These are phyloP conservation scores for Chrysoporthe cubensis DNA, from an alignment of 2,329 filamentous ascomycete genomes.

Conservation along the genomic window DNA sequence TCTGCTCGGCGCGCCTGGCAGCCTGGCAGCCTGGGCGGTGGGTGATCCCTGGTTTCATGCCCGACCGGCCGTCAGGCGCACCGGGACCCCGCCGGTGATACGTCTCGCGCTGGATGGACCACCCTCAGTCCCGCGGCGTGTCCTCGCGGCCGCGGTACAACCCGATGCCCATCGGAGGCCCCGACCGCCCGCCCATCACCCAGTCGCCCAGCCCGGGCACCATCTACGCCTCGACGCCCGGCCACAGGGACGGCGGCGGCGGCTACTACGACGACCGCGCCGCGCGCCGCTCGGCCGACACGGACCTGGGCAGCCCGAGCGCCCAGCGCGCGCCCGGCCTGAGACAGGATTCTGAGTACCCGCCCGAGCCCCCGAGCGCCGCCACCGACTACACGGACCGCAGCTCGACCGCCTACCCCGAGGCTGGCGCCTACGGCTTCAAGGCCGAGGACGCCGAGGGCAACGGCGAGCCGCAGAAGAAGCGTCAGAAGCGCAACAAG, in stretches of 20 bases:
- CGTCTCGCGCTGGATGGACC: conserved; percentile 5
- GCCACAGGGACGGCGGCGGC: conserved; percentile 8
- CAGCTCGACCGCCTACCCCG: conserved; percentile 22
- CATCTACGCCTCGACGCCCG: conserved; percentile 23
- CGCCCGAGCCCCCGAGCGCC: conserved; percentile 15
- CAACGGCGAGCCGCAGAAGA: conserved; percentile 50
- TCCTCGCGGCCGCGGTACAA: conserved; percentile 23
- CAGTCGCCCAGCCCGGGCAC: conserved; percentile 28
- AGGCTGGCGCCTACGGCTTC: conserved; percentile 21
- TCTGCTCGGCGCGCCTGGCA: too few species aligned
- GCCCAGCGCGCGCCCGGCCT: conserved; percentile 18
- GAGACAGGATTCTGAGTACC: conserved; percentile 16
- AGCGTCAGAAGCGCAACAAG: conserved; percentile 85
- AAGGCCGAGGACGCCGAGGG: conserved; percentile 33
- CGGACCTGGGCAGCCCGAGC: conserved; percentile 20
- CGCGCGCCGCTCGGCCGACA: conserved; percentile 16
- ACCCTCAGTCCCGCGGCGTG: conserved; percentile 11
- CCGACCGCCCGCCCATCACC: conserved; percentile 27
- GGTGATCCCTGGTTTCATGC: conserved; percentile 11
- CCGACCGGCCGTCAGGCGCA: conserved; percentile 15
- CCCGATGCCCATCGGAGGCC: conserved; percentile 27
- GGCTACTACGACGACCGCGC: conserved; percentile 12
- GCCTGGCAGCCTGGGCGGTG: background rate
- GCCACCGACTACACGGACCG: conserved; percentile 17
- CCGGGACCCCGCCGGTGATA: conserved; percentile 19